Base-by-base conservation (phyloP, 129 eudicot genomes). In the Flaveria linearis region DNA sequence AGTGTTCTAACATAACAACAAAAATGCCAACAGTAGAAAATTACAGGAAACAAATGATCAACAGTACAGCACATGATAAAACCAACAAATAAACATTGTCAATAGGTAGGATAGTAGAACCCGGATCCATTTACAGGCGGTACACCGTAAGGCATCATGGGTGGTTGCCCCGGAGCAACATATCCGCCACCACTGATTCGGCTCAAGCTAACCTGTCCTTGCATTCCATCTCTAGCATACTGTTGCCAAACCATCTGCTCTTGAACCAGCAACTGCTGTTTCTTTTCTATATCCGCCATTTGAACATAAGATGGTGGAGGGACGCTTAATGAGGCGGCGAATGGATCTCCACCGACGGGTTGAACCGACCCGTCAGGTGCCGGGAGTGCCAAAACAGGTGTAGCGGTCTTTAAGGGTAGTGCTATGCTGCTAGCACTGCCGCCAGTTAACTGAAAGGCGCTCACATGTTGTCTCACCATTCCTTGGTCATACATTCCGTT, bases 401-500 rank as follows among this genome's bases (percentile, higher is more conserved):
- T 90, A 18, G 81, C 58, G 5, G 79, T 67, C 56, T 78, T 82
- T 9, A 84, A 85, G 1, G 92, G 97, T 64, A 93, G 73, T 3
- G 96, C 98, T 52, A 93, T 91, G 13, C 98, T 93, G 71, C 98
- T 93, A 2, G 98, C 87, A 72, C 98, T 93, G 63, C 98, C 98
- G 9, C 97, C 93, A 7, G 84, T 86, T 75, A 87, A 23, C 75
- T 86, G 96, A 25, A 88, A 25, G 18, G 87, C 72, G 83, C 82
- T 78, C 16, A 83, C 87, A 9, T 92, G 97, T 69, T 89, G 97
- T 73, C 88, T 84, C 25, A 89, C 97, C 72, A 77, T 80, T 57
- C 97, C 97, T 69, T 87, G 93, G 76, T 92, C 97, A 46, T 92
- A 92, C 91, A 92, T 92, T 1, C 96, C 97, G 66, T 92, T 87